Percentiles rank a stretch among this genome's conserved stretches.
These are phyloP conservation scores for Bipolaris cookei DNA, from an alignment of 2,329 filamentous ascomycete species.

Conservation along the genomic window DNA sequence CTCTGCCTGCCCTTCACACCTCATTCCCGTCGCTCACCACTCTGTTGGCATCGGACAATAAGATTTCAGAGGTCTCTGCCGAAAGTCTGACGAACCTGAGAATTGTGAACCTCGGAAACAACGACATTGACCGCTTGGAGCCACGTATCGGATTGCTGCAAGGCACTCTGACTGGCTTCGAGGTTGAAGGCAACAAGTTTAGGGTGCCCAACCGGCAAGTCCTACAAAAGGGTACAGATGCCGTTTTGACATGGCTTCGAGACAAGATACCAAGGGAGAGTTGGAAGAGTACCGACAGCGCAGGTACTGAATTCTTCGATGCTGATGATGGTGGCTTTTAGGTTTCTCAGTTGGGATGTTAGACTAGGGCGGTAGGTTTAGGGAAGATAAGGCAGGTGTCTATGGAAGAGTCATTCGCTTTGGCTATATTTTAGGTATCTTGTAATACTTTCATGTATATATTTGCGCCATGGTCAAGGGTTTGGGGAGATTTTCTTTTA, in stretches of 20 bases:
- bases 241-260: slow-evolving; percentile 79
- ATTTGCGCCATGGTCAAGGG: not conserved
- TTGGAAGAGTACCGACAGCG: slow-evolving; percentile 26
- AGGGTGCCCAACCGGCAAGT: slow-evolving; percentile 84
- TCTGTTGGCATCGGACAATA: slow-evolving; percentile 79
- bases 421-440: slow-evolving; percentile 6
- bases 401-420: not conserved
- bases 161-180: slow-evolving; percentile 68
- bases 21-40: slow-evolving; percentile 73
- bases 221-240: slow-evolving; percentile 85
- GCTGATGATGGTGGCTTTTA: slow-evolving; percentile 24
- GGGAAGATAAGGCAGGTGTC: not conserved
- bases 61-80: slow-evolving; percentile 73
- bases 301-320: slow-evolving; percentile 35
- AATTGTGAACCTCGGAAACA: slow-evolving; percentile 80
- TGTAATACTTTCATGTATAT: slow-evolving; percentile 18
- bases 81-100: slow-evolving; percentile 76
- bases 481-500: not conserved
- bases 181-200: slow-evolving; percentile 86
- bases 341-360: not conserved
- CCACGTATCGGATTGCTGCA: slow-evolving; percentile 80
- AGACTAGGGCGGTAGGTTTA: not conserved
- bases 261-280: slow-evolving; percentile 68
- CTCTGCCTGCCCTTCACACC: slow-evolving; percentile 69
- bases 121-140: slow-evolving; percentile 82